These are phyloP conservation scores for Teratosphaeria epicoccoides DNA, from an alignment of 2,329 filamentous ascomycete genomes.

Conservation along the genomic window DNA sequence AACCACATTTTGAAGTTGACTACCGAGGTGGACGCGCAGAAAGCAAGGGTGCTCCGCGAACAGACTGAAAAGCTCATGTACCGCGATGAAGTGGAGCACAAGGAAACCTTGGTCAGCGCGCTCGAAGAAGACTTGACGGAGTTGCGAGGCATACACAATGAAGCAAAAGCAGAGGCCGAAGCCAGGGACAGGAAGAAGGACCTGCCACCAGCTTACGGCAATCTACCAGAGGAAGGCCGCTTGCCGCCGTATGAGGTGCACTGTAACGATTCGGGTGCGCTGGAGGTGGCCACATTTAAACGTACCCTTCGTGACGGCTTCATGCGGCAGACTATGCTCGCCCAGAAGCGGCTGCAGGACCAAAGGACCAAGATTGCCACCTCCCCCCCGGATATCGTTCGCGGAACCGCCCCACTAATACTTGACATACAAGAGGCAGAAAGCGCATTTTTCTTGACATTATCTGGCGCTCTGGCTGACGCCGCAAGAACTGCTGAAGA, in stretches of 20 bases:
- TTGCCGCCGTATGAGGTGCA: background rate
- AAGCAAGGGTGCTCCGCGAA: background rate
- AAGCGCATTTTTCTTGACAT: background rate
- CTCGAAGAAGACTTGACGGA: conserved; percentile 14
- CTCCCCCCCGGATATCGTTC: background rate
- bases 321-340: background rate
- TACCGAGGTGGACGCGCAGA: conserved; percentile 3
- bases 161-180: conserved; percentile 4
- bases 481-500: background rate
- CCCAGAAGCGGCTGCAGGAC: background rate
- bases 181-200: conserved; percentile 1
- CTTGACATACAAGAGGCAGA: background rate
- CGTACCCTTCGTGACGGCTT: conserved; percentile 8
- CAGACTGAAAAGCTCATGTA: conserved; percentile 1
- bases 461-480: conserved; percentile 1
- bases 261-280: conserved; percentile 6
- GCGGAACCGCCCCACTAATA: background rate
- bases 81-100: conserved; percentile 5
- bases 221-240: conserved; percentile 12
- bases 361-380: background rate
- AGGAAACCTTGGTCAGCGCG: conserved; percentile 1
- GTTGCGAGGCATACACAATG: conserved; percentile 12
- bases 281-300: conserved; percentile 11
- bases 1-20: background rate
- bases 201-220: conserved; percentile 20